Evolutionary conservation across 1,284 basidiomycete genomes (phyloP), one percentile per base, ranked within the genome.

Genomic region (Cryptococcus amylolentus): DNA sequence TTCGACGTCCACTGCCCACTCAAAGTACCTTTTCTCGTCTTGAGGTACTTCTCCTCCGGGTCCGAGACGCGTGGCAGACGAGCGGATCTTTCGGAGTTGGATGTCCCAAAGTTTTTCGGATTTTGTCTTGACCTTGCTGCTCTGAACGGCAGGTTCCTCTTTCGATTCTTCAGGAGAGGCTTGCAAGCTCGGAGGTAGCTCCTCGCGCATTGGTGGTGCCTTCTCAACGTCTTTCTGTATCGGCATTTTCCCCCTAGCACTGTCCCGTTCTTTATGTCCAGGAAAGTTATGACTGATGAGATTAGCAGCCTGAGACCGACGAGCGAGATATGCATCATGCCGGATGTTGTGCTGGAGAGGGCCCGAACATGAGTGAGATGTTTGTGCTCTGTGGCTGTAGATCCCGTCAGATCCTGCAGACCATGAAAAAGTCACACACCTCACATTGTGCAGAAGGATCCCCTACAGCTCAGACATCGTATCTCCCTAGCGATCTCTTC

Each of bases 71-170:
- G 55, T 63, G 6, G 73, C 65, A 8, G 63, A 38, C 0, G 64
- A 63, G 5, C 65, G 57, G 10, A 71, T 49, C 54, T 74, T 76
- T 35, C 64, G 54, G 12, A 68, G 18, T 40, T 74, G 70, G 13
- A 74, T 47, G 28, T 76, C 71, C 61, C 62, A 69, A 39, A 73
- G 23, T 49, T 70, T 74, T 12, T 65, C 67, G 26, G 63, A 63
- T 56, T 69, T 70, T 4, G 47, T 70, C 58, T 69, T 72, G n/a
- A 35, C 35, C 31, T 56, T 63, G 18, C 51, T 35, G 23, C 45
- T 9, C 20, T 6, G 31, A 10, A 35, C 7, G 7, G 16, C 41
- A 16, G 38, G 7, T 3, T 12, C 39, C 12, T 51, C 50, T 16
- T 20, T 13, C 4, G 41, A 14, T 23, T 5, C 2, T 12, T 38